Base-by-base conservation (phyloP, 768 basidiomycete genomes). In the Pisolithus marmoratus region DNA sequence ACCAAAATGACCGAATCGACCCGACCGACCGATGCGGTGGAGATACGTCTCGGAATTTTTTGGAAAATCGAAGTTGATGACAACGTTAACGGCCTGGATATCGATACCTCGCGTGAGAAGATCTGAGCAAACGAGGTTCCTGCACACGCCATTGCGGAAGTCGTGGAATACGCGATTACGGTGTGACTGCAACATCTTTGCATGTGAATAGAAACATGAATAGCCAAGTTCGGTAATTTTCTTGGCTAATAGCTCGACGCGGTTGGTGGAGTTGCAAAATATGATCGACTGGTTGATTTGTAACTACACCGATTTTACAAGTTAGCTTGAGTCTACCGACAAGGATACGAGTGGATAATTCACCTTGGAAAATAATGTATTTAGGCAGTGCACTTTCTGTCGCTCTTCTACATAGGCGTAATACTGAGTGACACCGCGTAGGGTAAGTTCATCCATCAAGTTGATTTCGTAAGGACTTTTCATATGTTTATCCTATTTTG, bases 241-340 rank as follows among this genome's bases (percentile, higher is more conserved):
- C 77, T 98, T 97, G 55, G 95, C 95, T 61, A 99, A 81, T 45
- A 99, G 87, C 73, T 99, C 95, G 74, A 99, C 95, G 53, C 95
- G 93, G 77, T 97, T 96, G 63, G 95, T 99, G 58, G 95, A 97
- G 79, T 99, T 99, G 75, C 95, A 99, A 74, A 99, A 99, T 67
- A 99, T 99, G 74, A 99, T 98, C 54, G 95, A 97, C 74, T 99
- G 95, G 74, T 99, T 99, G 78, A 99, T 99, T 94, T 98, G 95
- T 47, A 99, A 83, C 92, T 97, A 66, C 12, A 36, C 52, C 44
- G 38, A 19, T 22, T n/a, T 15, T 19, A 46, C 58, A 27, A 55
- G 53, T 45, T 48, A 52, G 26, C 12, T 31, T 43, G 36, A 41
- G 23, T 23, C 31, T 1, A 49, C 14, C 22, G 37, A n/a, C 27